Evolutionary conservation across 1,284 basidiomycete genomes (phyloP).

Genomic region (Cutaneotrichosporon sp.): DNA sequence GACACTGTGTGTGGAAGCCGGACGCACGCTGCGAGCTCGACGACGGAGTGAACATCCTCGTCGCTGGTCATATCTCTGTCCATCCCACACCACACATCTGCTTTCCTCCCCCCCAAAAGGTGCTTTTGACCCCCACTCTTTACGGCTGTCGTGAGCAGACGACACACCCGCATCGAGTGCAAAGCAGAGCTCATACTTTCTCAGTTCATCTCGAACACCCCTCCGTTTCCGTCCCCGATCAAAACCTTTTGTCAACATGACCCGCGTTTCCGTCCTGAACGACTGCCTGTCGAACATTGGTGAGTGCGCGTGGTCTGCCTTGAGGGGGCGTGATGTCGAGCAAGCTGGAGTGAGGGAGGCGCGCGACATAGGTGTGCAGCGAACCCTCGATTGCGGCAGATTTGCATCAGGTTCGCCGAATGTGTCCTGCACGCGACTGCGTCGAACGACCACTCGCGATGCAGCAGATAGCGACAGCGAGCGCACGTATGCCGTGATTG

Average conservation of each 20-base stretch:
- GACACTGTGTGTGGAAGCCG: too few relatives aligned
- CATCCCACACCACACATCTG: background rate
- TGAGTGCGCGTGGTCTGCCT: background rate
- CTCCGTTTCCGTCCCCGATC: background rate
- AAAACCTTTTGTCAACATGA: conserved; percentile 37
- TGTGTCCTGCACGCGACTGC: too few relatives aligned
- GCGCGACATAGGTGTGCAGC: too few relatives aligned
- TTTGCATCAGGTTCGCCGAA: too few relatives aligned
- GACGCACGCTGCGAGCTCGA: background rate
- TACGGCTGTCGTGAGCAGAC: conserved; percentile 36
- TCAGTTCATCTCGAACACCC: conserved; percentile 20
- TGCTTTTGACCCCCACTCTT: conserved; percentile 30
- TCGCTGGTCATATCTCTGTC: too few relatives aligned
- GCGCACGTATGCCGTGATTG: background rate
- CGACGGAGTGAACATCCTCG: background rate
- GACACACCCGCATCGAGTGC: conserved; percentile 47
- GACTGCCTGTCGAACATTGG: conserved; percentile 41
- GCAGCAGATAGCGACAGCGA: too few relatives aligned
- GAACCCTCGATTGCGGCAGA: too few relatives aligned
- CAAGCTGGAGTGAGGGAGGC: too few relatives aligned
- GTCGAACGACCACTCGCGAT: too few relatives aligned
- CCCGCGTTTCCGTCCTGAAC: conserved; percentile 49
- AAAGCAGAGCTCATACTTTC: conserved; percentile 40
- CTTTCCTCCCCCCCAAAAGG: conserved; percentile 10
- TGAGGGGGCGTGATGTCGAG: background rate